phyloP scores from a whole-genome alignment of 1,284 basidiomycete genomes.

The Amylostereum areolatum region DNA sequence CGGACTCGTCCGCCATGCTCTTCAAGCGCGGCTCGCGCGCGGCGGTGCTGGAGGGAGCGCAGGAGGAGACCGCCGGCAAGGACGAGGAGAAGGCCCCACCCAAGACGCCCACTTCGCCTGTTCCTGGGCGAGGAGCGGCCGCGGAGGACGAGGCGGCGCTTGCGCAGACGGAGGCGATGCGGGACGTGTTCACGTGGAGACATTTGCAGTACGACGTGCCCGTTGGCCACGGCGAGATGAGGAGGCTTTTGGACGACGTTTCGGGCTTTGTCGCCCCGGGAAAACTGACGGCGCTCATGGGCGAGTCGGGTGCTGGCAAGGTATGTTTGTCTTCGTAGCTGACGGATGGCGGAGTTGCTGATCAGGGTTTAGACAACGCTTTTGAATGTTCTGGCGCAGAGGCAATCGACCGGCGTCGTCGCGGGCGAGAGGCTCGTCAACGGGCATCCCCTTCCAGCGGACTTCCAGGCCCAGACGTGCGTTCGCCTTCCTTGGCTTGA shows the following conservation, averaged over 20 bases:
- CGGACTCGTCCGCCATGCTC: conserved; percentile 26
- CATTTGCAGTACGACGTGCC: conserved; percentile 58
- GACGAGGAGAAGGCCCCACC: conserved; percentile 9
- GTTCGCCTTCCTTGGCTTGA: conserved; percentile 10
- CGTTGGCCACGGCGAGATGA: conserved; percentile 45
- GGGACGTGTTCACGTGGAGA: conserved; percentile 59
- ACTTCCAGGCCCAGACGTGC: conserved; percentile 70
- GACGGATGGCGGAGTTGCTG: conserved; percentile 9
- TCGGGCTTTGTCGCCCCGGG: conserved; percentile 82
- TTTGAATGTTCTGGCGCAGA: conserved; percentile 79
- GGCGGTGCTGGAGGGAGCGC: conserved; percentile 4
- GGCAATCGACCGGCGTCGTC: conserved; percentile 77
- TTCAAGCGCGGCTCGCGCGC: conserved; percentile 38
- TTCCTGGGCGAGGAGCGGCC: conserved; percentile 3
- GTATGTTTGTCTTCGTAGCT: conserved; percentile 32
- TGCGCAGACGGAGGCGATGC: conserved; percentile 18
- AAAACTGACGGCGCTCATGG: conserved; percentile 74
- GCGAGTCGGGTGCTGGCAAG: conserved; percentile 78
- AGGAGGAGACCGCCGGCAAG: conserved; percentile 5
- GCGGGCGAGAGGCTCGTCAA: conserved; percentile 76
- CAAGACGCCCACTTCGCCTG: conserved; percentile 5
- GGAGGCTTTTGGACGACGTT: conserved; percentile 70
- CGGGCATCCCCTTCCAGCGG: conserved; percentile 61
- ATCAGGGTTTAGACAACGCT: conserved; percentile 62
- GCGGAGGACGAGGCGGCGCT: conserved; percentile 13